Evolutionary conservation across 2,329 filamentous ascomycete genomes (phyloP).

Genomic region (Cryphonectria nitschkei): DNA sequence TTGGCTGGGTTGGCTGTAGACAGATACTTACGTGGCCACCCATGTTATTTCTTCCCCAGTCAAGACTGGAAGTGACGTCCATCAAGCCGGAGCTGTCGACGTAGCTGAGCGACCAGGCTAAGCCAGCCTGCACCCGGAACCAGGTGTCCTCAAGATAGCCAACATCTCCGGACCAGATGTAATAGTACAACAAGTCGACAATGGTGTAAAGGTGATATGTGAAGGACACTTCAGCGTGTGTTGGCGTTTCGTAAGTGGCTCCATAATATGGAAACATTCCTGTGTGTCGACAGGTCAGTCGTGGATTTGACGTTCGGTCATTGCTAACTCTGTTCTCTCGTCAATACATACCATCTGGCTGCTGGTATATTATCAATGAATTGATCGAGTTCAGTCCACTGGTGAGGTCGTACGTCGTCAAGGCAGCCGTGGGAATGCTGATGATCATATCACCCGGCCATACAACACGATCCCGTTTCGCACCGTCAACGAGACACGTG

Average conservation of each 20-base stretch:
- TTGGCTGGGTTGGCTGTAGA: background rate
- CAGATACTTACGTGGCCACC: conserved; percentile 43
- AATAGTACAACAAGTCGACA: conserved; percentile 61
- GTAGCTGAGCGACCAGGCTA: conserved; percentile 43
- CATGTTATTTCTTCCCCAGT: conserved; percentile 56
- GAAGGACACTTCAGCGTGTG: conserved; percentile 41
- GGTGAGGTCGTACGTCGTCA: background rate
- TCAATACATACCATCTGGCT: background rate
- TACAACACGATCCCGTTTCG: conserved; percentile 55
- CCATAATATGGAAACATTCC: conserved; percentile 52
- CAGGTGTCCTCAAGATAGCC: conserved; percentile 51
- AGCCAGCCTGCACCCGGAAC: conserved; percentile 50
- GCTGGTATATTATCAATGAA: conserved; percentile 7
- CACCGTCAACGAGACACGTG: conserved; percentile 44
- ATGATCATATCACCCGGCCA: conserved; percentile 10
- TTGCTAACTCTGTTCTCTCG: too few species aligned
- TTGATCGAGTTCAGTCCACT: conserved; percentile 8
- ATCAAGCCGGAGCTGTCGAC: conserved; percentile 46
- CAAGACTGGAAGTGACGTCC: conserved; percentile 51
- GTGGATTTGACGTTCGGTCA: background rate
- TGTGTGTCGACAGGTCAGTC: background rate
- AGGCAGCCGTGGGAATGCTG: conserved; percentile 4
- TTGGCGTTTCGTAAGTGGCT: conserved; percentile 38
- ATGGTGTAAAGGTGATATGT: conserved; percentile 64
- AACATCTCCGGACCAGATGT: conserved; percentile 57